phyloP scores from a whole-genome alignment of 768 basidiomycete species.

The Kwoniella sp. region DNA sequence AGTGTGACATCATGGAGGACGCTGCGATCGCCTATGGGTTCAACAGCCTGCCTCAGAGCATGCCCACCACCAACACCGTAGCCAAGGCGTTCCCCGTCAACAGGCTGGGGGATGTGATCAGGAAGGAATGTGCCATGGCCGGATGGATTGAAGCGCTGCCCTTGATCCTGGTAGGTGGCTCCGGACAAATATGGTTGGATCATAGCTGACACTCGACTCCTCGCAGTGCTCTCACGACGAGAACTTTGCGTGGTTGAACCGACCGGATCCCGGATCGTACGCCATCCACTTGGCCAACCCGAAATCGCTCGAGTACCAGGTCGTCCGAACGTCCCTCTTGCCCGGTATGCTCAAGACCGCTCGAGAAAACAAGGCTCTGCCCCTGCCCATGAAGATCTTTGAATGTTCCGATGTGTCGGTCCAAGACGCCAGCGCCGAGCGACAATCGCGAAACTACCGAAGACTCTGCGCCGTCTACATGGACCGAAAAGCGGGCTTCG shows the following conservation, averaged over 20 bases:
- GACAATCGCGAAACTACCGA: slow-evolving; percentile 65
- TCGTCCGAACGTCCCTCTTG: slow-evolving; percentile 90
- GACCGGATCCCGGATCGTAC: slow-evolving; percentile 68
- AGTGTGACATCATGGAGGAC: slow-evolving; percentile 98
- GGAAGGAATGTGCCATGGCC: slow-evolving; percentile 85
- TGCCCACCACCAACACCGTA: slow-evolving; percentile 91
- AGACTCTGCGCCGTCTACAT: slow-evolving; percentile 90
- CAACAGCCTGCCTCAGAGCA: slow-evolving; percentile 87
- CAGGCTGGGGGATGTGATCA: slow-evolving; percentile 80
- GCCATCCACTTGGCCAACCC: slow-evolving; percentile 94
- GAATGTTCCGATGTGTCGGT: slow-evolving; percentile 90
- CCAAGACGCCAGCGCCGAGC: slow-evolving; percentile 70
- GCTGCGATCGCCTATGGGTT: slow-evolving; percentile 96
- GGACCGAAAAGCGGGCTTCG: slow-evolving; percentile 94
- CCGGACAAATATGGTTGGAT: not conserved
- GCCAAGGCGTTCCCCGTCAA: slow-evolving; percentile 86
- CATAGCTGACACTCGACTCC: not conserved
- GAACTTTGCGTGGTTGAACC: slow-evolving; percentile 92
- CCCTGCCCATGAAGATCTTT: slow-evolving; percentile 88
- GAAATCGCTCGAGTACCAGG: slow-evolving; percentile 95
- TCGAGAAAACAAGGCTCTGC: slow-evolving; percentile 89
- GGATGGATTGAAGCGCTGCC: slow-evolving; percentile 96
- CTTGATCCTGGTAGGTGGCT: slow-evolving; percentile 71
- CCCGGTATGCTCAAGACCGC: slow-evolving; percentile 95
- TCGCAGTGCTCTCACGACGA: slow-evolving; percentile 93